Conservation (phyloP, 2,329 filamentous ascomycete species). For the Tolypocladium nubicola region DNA sequence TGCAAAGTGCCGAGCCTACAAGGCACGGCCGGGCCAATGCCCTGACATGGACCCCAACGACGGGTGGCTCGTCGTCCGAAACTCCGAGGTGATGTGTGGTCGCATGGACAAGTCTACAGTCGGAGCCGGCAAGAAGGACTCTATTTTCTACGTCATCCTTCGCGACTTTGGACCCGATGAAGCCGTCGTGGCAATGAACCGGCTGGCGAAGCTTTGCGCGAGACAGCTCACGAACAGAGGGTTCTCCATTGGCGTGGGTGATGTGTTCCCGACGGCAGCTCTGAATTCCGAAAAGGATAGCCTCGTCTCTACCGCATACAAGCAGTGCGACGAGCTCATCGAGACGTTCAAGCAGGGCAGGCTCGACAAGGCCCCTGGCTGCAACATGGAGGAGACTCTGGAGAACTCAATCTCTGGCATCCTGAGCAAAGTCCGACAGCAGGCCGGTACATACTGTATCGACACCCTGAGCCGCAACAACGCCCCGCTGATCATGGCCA, state of each 20-base stretch:
- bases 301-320: slow-evolving; percentile 70
- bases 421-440: slow-evolving; percentile 81
- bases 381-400: slow-evolving; percentile 82
- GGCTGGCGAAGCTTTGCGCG: slow-evolving; percentile 81
- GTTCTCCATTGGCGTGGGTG: slow-evolving; percentile 92
- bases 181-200: slow-evolving; percentile 86
- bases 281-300: slow-evolving; percentile 64
- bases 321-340: slow-evolving; percentile 74
- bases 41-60: slow-evolving; percentile 79
- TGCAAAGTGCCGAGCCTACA: slow-evolving; percentile 79
- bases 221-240: slow-evolving; percentile 81
- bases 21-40: slow-evolving; percentile 41
- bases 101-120: slow-evolving; percentile 97
- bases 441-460: slow-evolving; percentile 86
- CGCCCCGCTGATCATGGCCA: slow-evolving; percentile 91
- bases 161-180: slow-evolving; percentile 88
- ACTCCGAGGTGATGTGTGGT: slow-evolving; percentile 96
- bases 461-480: slow-evolving; percentile 84
- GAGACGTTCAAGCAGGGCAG: slow-evolving; percentile 68
- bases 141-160: slow-evolving; percentile 92
- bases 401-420: slow-evolving; percentile 87
- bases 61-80: slow-evolving; percentile 83
- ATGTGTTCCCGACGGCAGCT: slow-evolving; percentile 73
- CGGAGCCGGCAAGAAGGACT: slow-evolving; percentile 96
- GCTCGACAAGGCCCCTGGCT: slow-evolving; percentile 77